Base-by-base conservation (phyloP, 2,329 filamentous ascomycete species). In the Dryadomyces quercivorus region DNA sequence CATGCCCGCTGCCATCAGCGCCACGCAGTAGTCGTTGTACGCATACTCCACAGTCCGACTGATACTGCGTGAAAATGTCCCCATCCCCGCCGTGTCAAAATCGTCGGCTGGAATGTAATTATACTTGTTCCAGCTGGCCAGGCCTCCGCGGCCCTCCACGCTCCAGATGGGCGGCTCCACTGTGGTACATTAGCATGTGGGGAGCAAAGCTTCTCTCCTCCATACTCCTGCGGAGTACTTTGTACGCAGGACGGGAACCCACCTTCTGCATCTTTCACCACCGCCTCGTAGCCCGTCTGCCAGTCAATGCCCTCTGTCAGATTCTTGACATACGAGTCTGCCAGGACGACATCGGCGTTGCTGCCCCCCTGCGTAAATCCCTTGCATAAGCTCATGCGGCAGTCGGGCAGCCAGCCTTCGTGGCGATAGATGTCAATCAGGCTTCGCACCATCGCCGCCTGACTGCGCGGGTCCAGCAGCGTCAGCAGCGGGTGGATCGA, bases 21-120 rank as follows among this genome's bases (percentile, higher is more conserved):
- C 77, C 55, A 87, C 78, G 62, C 81, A 84, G 60, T 84, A 91
- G 68, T 91, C 87, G 59, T 91, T 77, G 66, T 91, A 91, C 0
- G 85, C 82, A 63, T 91, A 91, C 63, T 91, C 87, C 4, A 90
- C 80, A 0, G 86, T 89, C 5, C 87, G 76, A 2, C 82, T 87
- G 31, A 91, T 77, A 57, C 78, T 85, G 20, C 87, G 79, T 0
- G 84, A 86, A 60, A 82, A 76, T 0, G 82, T 77, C 0, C 86
- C 86, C 7, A 75, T 75, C 5, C 83, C 82, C 31, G 76, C 70
- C 0, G 74, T 72, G 63, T 89, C 86, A 36, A 75, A 75, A 63
- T 90, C 83, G 55, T 86, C 75, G 1, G 74, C 76, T 0, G 87
- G 86, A 22, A 91, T 88, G 63, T 87, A 92, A 12, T 81, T 78